Percentiles rank a stretch among this genome's conserved stretches.
Conservation (phyloP, 2,329 filamentous ascomycete genomes). For the Verticillium zaregamsianum region DNA sequence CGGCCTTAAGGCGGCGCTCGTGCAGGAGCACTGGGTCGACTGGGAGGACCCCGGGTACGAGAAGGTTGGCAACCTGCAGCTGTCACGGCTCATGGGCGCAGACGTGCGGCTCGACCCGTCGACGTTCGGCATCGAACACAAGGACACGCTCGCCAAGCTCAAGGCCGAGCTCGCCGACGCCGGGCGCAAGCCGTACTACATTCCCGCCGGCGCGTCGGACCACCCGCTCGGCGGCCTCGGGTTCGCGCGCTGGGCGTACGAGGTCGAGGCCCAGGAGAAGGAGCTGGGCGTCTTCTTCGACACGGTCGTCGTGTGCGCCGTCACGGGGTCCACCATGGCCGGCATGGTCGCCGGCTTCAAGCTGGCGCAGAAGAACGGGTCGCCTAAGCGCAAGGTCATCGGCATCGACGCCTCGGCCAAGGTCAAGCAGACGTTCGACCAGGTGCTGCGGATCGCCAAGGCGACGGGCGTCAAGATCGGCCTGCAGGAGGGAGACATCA, state of each 20-base stretch:
- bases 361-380: conserved; percentile 45
- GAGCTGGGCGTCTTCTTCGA: conserved; percentile 62
- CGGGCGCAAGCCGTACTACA: conserved; percentile 65
- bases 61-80: conserved; percentile 67
- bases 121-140: conserved; percentile 66
- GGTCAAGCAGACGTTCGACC: conserved; percentile 56
- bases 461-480: conserved; percentile 61
- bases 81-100: conserved; percentile 63
- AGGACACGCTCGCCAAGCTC: conserved; percentile 51
- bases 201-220: conserved; percentile 67
- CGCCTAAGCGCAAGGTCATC: conserved; percentile 26
- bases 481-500: conserved; percentile 54
- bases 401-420: conserved; percentile 40
- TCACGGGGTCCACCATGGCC: conserved; percentile 66
- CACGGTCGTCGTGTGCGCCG: conserved; percentile 64
- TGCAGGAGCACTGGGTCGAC: conserved; percentile 68
- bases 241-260: conserved; percentile 68
- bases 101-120: conserved; percentile 58
- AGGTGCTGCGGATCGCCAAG: conserved; percentile 63
- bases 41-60: conserved; percentile 56
- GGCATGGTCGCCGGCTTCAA: conserved; percentile 73
- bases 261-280: conserved; percentile 61
- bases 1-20: conserved; percentile 51
- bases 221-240: conserved; percentile 67
- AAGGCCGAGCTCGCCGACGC: conserved; percentile 45